Base-by-base conservation (phyloP, 116 monocot genomes). In the Dioscorea cayenensis region DNA sequence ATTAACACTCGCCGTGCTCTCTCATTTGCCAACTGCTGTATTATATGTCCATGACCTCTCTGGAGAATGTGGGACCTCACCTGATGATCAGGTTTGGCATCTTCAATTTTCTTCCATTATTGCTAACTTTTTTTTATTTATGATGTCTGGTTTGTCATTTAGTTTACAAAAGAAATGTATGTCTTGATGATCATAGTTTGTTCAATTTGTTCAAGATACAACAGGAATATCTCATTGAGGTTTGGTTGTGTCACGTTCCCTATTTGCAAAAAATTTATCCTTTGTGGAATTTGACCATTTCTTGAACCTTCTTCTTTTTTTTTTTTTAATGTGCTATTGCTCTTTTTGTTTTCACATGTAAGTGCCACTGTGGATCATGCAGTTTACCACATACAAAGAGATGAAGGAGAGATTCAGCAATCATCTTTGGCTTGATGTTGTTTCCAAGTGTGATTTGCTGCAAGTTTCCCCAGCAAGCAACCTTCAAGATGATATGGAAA, bases 41-140 rank as follows among this genome's bases (percentile, higher is more conserved):
- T 76, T 99, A 20, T 99, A 87, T 70, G 94, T 99, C 75, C 97
- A 99, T 77, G 97, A 99, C 70, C 86, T 93, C 65, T 81, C 93
- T 64, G 97, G 90, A 49, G 93, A 99, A 78, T 99, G 93, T 73
- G 97, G 97, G 12, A 99, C 86, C 51, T 90, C 97, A 20, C 70
- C 85, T 18, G 80, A 74, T 48, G 84, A 99, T 83, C 97, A 99
- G 90, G 97, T 92, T 78, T 55, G 62, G n/a, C 55, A 18, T 55
- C 18, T 55, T 55, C 55, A 11, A 55, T 5, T 55, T 43, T 7
- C 11, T 43, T 3, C 43, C 43, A 43, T 43, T 43, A 43, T 43
- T 43, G 43, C 12, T 43, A 43, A 43, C 0, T 32, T 32, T 43
- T 43, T 7, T 7, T 43, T 43, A 12, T 43, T 43, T 43, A 43